Conservation (phyloP, 2,329 filamentous ascomycete genomes). For the Cucurbitaria berberidis region DNA sequence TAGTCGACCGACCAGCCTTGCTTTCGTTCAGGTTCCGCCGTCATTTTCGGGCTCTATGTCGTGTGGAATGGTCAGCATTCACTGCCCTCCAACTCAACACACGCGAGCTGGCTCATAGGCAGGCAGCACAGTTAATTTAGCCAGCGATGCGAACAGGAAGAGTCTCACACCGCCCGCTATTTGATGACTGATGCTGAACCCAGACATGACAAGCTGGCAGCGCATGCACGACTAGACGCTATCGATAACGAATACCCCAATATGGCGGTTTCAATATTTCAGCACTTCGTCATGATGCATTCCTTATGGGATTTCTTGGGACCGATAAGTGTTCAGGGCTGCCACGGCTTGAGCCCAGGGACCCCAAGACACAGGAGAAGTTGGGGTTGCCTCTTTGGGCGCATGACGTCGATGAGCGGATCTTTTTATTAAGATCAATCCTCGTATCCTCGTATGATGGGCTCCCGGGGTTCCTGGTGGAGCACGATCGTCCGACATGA, state of each 20-base stretch:
- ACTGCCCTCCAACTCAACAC: slow-evolving; percentile 18
- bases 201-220: slow-evolving; percentile 10
- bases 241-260: slow-evolving; percentile 26
- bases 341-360: neutral
- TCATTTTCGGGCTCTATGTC: neutral
- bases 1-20: slow-evolving; percentile 21
- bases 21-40: neutral
- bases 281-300: slow-evolving; percentile 17
- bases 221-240: slow-evolving; percentile 23
- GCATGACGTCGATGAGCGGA: slow-evolving; percentile 6
- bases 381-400: slow-evolving; percentile 1
- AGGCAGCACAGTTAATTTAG: neutral
- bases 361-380: neutral
- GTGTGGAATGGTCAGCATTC: neutral
- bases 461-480: neutral
- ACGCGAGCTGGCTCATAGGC: slow-evolving; percentile 12
- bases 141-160: neutral
- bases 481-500: neutral
- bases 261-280: slow-evolving; percentile 26
- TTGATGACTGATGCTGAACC: slow-evolving; percentile 10
- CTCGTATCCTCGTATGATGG: neutral
- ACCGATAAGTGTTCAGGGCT: neutral
- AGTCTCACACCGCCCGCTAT: neutral
- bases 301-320: no score
- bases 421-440: neutral